Conservation (phyloP, 345 rosid species). For the Erysimum cheiranthoides region DNA sequence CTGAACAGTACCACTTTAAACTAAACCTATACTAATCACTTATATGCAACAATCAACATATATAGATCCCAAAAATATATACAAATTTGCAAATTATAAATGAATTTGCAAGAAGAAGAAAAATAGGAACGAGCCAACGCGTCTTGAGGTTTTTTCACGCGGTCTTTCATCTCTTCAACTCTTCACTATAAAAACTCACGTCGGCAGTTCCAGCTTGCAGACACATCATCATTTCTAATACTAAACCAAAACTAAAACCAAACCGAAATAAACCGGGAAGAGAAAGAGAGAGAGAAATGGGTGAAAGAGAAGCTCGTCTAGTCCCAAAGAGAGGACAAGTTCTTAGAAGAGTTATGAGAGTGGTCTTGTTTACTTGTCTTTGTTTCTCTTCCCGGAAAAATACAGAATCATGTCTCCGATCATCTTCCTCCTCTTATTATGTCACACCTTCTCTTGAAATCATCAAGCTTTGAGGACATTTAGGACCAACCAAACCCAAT, state of each 20-base stretch:
- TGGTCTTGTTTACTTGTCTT: constrained; percentile 32
- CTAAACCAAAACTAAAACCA: constrained; percentile 17
- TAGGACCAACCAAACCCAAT: constrained; percentile 28
- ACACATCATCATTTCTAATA: constrained; percentile 23
- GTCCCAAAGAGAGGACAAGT: constrained; percentile 61
- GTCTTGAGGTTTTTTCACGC: constrained; percentile 38
- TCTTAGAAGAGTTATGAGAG: constrained; percentile 45
- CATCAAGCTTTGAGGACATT: constrained; percentile 30
- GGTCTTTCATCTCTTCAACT: constrained; percentile 17
- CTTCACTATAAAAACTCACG: constrained; percentile 42
- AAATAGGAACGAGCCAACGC: constrained; percentile 42
- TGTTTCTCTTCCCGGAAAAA: constrained; percentile 37
- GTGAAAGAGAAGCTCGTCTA: constrained; percentile 39
- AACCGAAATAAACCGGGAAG: constrained; percentile 31
- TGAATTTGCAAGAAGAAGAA: neutral
- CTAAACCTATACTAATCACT: constrained; percentile 22
- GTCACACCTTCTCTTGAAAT: constrained; percentile 36
- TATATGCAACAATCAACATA: neutral
- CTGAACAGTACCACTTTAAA: constrained; percentile 22
- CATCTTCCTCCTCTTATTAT: constrained; percentile 30
- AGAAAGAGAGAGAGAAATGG: constrained; percentile 31
- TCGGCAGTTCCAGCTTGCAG: constrained; percentile 45
- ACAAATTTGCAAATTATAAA: constrained; percentile 17
- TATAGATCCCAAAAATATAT: constrained; percentile 4
- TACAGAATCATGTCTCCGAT: constrained; percentile 11